Base-by-base conservation (phyloP, 176 grass and related monocot genomes). In the Avena insularis region DNA sequence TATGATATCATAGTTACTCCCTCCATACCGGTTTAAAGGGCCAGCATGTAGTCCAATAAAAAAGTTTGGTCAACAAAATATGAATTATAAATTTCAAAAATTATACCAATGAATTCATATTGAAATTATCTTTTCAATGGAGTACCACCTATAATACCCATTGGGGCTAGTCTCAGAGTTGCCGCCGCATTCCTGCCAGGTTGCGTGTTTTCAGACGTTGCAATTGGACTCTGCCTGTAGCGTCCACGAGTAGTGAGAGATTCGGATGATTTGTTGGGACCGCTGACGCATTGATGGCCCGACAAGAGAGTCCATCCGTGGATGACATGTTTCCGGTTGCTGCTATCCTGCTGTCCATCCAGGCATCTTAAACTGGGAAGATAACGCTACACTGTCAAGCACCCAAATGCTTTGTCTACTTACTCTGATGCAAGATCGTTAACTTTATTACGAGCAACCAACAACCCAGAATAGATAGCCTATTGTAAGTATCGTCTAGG, bases 301-400 rank as follows among this genome's bases (percentile, higher is more conserved):
- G 66, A 33, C 54, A 21, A 19, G 29, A 27, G 40, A 27, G 53
- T 59, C 13, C 27, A 67, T 14, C 29, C 29, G 23, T 65, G 64
- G 27, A 20, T 17, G 19, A 11, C 40, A 27, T 75, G 43, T 71
- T 23, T 43, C 81, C 43, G 60, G 29, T 35, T 63, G 19, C 58
- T 59, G 74, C 80, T 33, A 38, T 50, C 81, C n/a, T 47, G 81
- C 72, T 46, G 25, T 72, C 31, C 31, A 49, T n/a, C 76, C 29
- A 50, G 62, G 19, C 57, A 31, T 51, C 6, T 54, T 15, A 15
- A 10, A 14, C 14, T 14, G 62, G 27, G 23, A 65, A 31, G 62
- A 65, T 65, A 31, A 27, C 25, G 60, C 23, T 23, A 12, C 61
- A 29, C 21, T 64, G 61, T 64, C 23, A 27, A 62, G 60, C 60